These are phyloP conservation scores for Emmonsiellopsis sp. DNA, from an alignment of 2,329 filamentous ascomycete genomes.

Conservation along the genomic window DNA sequence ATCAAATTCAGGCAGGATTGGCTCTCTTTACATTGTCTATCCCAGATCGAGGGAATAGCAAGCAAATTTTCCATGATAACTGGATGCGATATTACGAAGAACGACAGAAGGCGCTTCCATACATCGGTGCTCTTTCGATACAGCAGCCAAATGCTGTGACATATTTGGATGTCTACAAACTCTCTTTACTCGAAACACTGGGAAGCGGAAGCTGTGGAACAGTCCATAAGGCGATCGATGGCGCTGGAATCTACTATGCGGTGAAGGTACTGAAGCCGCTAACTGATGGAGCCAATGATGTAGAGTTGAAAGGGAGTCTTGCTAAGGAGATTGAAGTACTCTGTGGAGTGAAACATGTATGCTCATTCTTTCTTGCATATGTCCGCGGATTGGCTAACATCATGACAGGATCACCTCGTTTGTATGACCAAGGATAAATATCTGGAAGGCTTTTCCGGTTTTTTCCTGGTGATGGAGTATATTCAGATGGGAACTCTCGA, in stretches of 20 bases:
- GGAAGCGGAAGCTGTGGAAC: not conserved
- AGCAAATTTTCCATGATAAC: not conserved
- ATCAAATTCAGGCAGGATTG: no score
- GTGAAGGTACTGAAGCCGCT: not conserved
- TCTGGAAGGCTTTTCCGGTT: not conserved
- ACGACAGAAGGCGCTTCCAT: not conserved
- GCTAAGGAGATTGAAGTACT: not conserved
- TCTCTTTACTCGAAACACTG: no score
- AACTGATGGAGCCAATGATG: not conserved
- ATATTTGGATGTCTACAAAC: not conserved
- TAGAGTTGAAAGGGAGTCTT: not conserved
- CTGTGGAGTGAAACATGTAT: not conserved
- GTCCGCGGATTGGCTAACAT: not conserved
- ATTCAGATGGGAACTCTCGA: not conserved
- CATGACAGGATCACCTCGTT: not conserved
- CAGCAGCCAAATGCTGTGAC: not conserved
- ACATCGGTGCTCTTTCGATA: not conserved
- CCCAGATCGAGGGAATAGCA: no score
- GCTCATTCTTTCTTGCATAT: not conserved
- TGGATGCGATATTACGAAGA: not conserved
- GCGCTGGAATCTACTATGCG: not conserved
- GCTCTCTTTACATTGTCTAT: no score
- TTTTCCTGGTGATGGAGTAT: not conserved
- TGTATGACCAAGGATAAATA: not conserved
- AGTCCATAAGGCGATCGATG: not conserved